Base-by-base conservation (phyloP, 2,329 filamentous ascomycete genomes). In the Calonectria hawksworthii region DNA sequence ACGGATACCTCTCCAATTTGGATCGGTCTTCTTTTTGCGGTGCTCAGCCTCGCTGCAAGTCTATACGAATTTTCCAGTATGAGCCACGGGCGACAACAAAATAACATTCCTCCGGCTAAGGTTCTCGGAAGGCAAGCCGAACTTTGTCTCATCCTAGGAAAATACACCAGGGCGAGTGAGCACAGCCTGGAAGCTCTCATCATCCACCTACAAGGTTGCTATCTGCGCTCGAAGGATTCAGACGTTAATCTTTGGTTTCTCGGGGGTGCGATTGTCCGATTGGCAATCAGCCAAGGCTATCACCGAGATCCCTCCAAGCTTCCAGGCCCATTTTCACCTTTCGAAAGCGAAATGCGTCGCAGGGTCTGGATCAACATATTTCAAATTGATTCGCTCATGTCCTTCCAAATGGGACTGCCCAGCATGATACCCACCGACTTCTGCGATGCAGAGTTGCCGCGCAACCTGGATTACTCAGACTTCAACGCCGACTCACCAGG, bases 331-430 rank as follows among this genome's bases (percentile, higher is more conserved):
- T 79, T 89, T 11, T 85, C 86, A 0, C 83, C 86, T 0, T 89
- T 89, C 51, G 85, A 88, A 32, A 85, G 83, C 4, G 88, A 90
- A 79, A 87, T 89, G 82, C 85, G 88, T n/a, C 86, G 88, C 3
- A 83, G 88, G 4, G 81, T 84, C 0, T 90, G 88, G 87, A 81
- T 87, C 32, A 84, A 86, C 68, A 84, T 86, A 2, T 84, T 83
- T 54, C 87, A 87, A 76, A 77, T 88, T 5, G 88, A 90, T 41
- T 81, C 87, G 0, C 74, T 89, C 11, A 83, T 88, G 51, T 88
- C 87, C 0, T 88, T 88, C 52, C 86, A 89, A 70, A 82, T 89
- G 47, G 88, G 88, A 0, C 81, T 89, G 23, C 88, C 88, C 2
- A 86, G 86, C n/a, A 87, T 89, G 84, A 85, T 89, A 16, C 78